phyloP scores from a whole-genome alignment of 2,329 filamentous ascomycete genomes.

The Ophiosphaerella korrae region DNA sequence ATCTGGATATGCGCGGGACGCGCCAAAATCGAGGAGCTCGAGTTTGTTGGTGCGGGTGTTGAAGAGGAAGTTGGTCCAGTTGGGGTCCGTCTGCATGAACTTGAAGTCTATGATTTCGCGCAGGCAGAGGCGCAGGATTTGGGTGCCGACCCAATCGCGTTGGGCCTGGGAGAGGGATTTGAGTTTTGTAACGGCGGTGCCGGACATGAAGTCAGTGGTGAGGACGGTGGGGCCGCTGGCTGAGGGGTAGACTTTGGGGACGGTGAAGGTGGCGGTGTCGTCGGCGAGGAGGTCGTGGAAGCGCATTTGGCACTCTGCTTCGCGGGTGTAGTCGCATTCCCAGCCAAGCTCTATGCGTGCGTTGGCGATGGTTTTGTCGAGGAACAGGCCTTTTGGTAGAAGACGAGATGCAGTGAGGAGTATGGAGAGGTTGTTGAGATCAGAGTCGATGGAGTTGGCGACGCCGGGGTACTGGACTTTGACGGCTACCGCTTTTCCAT shows the following conservation, averaged over 20 bases:
- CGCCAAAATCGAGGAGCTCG: slow-evolving; percentile 94
- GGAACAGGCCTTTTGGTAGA: slow-evolving; percentile 87
- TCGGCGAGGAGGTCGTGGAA: slow-evolving; percentile 80
- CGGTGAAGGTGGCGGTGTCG: slow-evolving; percentile 74
- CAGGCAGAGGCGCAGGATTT: slow-evolving; percentile 88
- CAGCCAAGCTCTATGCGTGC: slow-evolving; percentile 88
- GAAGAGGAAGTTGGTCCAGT: slow-evolving; percentile 99
- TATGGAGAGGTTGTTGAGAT: slow-evolving; percentile 89
- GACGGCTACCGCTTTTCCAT: slow-evolving; percentile 79
- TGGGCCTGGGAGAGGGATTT: slow-evolving; percentile 77
- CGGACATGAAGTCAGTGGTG: slow-evolving; percentile 91
- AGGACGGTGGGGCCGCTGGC: slow-evolving; percentile 85
- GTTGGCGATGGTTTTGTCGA: slow-evolving; percentile 97
- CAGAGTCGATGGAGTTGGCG: slow-evolving; percentile 92
- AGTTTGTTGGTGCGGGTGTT: slow-evolving; percentile 73
- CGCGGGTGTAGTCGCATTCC: slow-evolving; percentile 95
- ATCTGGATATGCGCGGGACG: slow-evolving; percentile 81
- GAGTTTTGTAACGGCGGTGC: slow-evolving; percentile 82
- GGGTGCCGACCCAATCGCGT: slow-evolving; percentile 93
- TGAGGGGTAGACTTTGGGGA: slow-evolving; percentile 77
- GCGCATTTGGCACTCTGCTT: slow-evolving; percentile 77
- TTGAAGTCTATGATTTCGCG: slow-evolving; percentile 92
- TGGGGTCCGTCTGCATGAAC: slow-evolving; percentile 99
- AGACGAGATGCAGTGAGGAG: slow-evolving; percentile 89
- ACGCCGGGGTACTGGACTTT: slow-evolving; percentile 98